Evolutionary conservation across 1,284 basidiomycete genomes (phyloP).

Genomic region (Rhodotorula mucilaginosa): DNA sequence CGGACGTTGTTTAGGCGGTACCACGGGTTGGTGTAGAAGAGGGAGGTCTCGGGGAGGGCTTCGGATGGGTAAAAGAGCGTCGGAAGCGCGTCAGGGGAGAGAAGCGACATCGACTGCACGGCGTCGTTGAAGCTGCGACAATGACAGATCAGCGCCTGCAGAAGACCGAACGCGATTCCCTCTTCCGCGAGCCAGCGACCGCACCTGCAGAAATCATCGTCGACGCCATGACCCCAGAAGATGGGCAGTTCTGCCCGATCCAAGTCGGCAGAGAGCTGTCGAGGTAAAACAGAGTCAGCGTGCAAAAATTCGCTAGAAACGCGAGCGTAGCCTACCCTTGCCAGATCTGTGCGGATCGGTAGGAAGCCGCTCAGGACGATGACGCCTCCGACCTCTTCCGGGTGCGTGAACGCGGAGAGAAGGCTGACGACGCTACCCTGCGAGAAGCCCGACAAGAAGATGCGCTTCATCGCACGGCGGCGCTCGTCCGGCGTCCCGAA

Average conservation of each 20-base stretch:
- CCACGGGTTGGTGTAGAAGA: neutral
- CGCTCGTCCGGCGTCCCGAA: slow-evolving; percentile 32
- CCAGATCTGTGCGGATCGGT: slow-evolving; percentile 23
- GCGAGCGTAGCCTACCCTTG: slow-evolving; percentile 8
- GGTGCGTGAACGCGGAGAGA: slow-evolving; percentile 15
- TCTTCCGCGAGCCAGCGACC: neutral
- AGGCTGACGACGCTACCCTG: slow-evolving; percentile 29
- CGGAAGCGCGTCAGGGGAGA: slow-evolving; percentile 9
- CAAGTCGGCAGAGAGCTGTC: slow-evolving; percentile 23
- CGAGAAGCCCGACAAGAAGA: slow-evolving; percentile 33
- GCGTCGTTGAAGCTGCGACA: slow-evolving; percentile 24
- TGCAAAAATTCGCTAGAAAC: too few relatives aligned
- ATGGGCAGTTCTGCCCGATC: slow-evolving; percentile 21
- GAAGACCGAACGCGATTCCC: too few relatives aligned
- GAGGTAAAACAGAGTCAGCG: too few relatives aligned
- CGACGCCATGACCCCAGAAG: slow-evolving; percentile 33
- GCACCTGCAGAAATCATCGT: slow-evolving; percentile 25
- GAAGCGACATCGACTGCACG: slow-evolving; percentile 10
- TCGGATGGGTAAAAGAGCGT: neutral
- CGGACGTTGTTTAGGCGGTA: slow-evolving; percentile 20
- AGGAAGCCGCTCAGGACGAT: slow-evolving; percentile 27
- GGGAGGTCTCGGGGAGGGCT: slow-evolving; percentile 9
- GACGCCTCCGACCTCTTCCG: slow-evolving; percentile 19
- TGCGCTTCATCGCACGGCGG: slow-evolving; percentile 27
- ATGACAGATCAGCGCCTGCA: too few relatives aligned